Conservation (phyloP, 352 stramenopile genomes). For the Phytopythium kandeliae region DNA sequence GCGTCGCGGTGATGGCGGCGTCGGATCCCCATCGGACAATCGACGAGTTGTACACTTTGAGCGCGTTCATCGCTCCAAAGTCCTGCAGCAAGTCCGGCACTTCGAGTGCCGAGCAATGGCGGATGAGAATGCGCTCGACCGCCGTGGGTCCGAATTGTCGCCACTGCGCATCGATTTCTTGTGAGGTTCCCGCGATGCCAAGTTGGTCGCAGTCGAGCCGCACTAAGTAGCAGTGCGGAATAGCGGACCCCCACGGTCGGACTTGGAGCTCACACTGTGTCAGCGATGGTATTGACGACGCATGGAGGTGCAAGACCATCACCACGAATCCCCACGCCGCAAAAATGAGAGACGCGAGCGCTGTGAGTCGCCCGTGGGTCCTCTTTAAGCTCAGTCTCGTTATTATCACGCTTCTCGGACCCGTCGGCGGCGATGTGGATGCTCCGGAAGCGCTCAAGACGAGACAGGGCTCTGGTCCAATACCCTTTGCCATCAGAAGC, state of each 20-base stretch:
- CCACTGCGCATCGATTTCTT: constrained; percentile 11
- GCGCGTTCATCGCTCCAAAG: constrained; percentile 17
- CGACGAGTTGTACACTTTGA: constrained; percentile 31
- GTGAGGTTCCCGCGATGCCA: constrained; percentile 3
- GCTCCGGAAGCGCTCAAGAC: neutral
- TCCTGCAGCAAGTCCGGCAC: constrained; percentile 23
- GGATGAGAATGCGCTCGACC: constrained; percentile 18
- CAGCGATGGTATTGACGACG: neutral
- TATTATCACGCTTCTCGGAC: neutral
- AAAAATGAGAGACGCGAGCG: constrained; percentile 1
- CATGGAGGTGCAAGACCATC: constrained; percentile 13
- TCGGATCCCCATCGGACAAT: constrained; percentile 19
- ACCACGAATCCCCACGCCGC: constrained; percentile 13
- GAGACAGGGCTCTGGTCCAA: too few species aligned
- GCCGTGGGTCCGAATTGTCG: constrained; percentile 13
- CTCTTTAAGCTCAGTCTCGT: neutral
- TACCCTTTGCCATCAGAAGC: too few species aligned
- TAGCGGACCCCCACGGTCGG: neutral
- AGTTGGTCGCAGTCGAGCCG: constrained; percentile 24
- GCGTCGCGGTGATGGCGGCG: constrained; percentile 15
- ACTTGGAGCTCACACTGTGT: constrained; percentile 2
- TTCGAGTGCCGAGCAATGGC: constrained; percentile 21
- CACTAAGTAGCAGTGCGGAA: constrained; percentile 16
- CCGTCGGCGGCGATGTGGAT: neutral
- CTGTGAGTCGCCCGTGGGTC: neutral